Evolutionary conservation across 148 eudicot genomes (phyloP), one percentile per base, ranked within the genome.

Genomic region (Rhododendron ovatum): DNA sequence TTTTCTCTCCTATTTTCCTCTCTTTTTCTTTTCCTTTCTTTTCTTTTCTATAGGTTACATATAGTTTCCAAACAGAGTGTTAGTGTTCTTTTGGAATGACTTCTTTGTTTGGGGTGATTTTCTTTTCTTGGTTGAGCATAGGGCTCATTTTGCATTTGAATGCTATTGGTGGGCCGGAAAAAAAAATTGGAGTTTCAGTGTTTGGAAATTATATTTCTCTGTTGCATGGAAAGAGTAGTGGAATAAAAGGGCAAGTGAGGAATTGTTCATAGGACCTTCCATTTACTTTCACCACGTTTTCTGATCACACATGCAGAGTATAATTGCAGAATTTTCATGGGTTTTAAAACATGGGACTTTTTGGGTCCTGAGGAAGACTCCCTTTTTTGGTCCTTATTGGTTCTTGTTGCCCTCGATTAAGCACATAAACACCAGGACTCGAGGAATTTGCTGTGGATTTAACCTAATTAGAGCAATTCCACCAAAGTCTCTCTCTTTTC

Each of bases 311-410:
- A 81, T 33, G 47, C 83, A 57, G 67, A 81, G 63, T 9, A 2
- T 45, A 77, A 77, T 43, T 22, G 33, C 20, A 80, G 14, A 11
- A 9, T n/a, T 45, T 51, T 35, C 28, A 0, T 35, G 11, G 59
- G 20, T 63, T 71, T 85, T 74, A 15, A 59, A 78, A 80, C 22
- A 20, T 26, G 30, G 77, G 43, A 65, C 30, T 89, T 82, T 86
- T 55, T 83, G 51, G 57, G 78, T n/a, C 65, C 17, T 13, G 81
- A 61, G 63, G 78, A 80, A 91, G 93, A 80, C 78, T 84, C 91
- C 50, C 43, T 89, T 65, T 28, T 86, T 30, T 10, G 12, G 67
- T 61, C 26, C 26, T 7, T 24, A n/a, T 24, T 26, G 74, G 39
- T 71, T 71, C 39, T 71, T 71, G 20, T 33, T 69, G 18, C 7